Evolutionary conservation across 2,329 filamentous ascomycete genomes (phyloP).

Genomic region (Trichoderma asperellum): DNA sequence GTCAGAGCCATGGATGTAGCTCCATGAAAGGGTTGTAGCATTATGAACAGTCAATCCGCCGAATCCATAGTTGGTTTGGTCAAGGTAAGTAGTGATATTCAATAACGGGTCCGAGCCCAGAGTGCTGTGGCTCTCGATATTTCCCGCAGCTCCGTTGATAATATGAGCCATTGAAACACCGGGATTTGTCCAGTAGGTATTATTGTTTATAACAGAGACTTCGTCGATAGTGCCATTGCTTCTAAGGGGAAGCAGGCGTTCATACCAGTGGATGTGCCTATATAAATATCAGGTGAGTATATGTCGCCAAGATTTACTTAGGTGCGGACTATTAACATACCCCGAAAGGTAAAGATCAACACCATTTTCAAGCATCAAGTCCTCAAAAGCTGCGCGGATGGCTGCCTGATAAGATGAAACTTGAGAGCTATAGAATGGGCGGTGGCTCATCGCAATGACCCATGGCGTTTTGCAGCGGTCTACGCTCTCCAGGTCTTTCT

Average conservation of each 20-base stretch:
- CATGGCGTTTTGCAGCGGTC: slow-evolving; percentile 20
- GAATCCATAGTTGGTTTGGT: slow-evolving; percentile 13
- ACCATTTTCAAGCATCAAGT: slow-evolving; percentile 9
- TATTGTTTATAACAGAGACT: slow-evolving; percentile 7
- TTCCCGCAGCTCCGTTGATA: slow-evolving; percentile 23
- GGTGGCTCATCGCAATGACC: slow-evolving; percentile 23
- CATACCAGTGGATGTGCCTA: slow-evolving; percentile 23
- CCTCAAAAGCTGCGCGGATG: slow-evolving; percentile 11
- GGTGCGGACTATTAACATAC: not conserved
- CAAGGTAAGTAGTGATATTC: slow-evolving; percentile 11
- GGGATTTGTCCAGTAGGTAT: slow-evolving; percentile 22
- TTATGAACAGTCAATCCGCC: slow-evolving; percentile 16
- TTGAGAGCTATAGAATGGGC: slow-evolving; percentile 20
- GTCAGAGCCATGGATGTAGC: slow-evolving; percentile 5
- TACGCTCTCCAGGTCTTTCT: slow-evolving; percentile 14
- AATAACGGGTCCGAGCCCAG: not conserved
- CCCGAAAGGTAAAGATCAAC: slow-evolving; percentile 18
- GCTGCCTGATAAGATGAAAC: slow-evolving; percentile 10
- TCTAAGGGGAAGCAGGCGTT: slow-evolving; percentile 19
- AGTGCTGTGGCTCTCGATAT: slow-evolving; percentile 22
- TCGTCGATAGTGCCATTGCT: slow-evolving; percentile 16
- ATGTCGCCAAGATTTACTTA: not conserved
- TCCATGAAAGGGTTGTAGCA: slow-evolving; percentile 17
- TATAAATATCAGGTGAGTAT: not conserved
- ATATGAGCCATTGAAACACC: slow-evolving; percentile 20